Evolutionary conservation across 352 stramenopile genomes (phyloP), one percentile per base, ranked within the genome.

Genomic region (Halophytophthora batemanensis): DNA sequence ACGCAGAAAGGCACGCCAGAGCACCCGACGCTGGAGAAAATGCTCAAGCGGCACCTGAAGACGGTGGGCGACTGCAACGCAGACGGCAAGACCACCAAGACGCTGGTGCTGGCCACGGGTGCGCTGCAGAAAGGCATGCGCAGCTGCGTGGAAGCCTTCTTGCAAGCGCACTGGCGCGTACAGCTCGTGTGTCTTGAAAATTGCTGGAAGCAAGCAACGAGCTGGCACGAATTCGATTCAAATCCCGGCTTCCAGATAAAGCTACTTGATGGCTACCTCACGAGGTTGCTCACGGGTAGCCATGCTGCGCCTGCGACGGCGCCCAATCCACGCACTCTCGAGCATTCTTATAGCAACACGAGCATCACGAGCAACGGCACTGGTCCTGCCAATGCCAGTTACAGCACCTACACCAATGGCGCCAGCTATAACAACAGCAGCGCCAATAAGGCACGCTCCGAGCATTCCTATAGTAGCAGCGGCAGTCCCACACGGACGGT

Each of bases 191-290:
- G 40, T n/a, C 38, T 57, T 39, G 40, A 50, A 33, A 39, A 40
- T 5, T 50, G 50, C 22, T 57, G 50, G 50, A 57, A 22, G n/a
- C n/a, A n/a, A n/a, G n/a, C n/a, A 40, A 57, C 13, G 50, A 50
- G 7, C 21, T 50, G 18, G 8, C n/a, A n/a, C n/a, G n/a, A n/a
- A n/a, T n/a, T n/a, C n/a, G n/a, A n/a, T n/a, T n/a, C n/a, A n/a
- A n/a, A n/a, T n/a, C n/a, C n/a, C n/a, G n/a, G 25, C 25, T 58
- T 58, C 31, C 14, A n/a, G 6, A 42, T 52, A 12, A 35, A 52
- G 22, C 46, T 51, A 34, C 5, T 58, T 1, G 51, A 58, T 17
- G 6, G 25, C 6, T 19, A 46, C 12, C 17, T 58, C 17, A 51
- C 12, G 21, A 31, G 34, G 6, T 13, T 58, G 35, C 35, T 58